Percentiles rank a stretch among this genome's conserved stretches.
Evolutionary conservation across 768 basidiomycete species (phyloP).

Genomic region (Boletus speciosus): DNA sequence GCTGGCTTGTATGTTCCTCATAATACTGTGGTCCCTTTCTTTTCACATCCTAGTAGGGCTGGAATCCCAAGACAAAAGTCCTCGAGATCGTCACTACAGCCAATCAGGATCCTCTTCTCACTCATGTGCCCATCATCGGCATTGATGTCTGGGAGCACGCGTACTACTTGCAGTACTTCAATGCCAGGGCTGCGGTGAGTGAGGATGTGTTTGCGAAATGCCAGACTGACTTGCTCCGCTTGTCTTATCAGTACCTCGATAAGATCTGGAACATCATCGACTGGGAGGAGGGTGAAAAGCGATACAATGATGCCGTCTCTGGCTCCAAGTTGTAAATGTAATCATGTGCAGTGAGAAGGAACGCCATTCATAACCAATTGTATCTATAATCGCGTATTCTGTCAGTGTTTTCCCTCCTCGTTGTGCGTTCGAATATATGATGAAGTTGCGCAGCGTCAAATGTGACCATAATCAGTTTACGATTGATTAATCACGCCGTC

Average conservation of each 20-base stretch:
- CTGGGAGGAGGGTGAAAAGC: slow-evolving; percentile 72
- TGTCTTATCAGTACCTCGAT: slow-evolving; percentile 54
- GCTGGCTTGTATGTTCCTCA: slow-evolving; percentile 75
- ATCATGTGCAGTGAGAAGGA: background rate
- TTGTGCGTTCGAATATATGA: background rate
- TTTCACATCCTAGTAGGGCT: slow-evolving; percentile 47
- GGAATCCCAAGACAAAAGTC: slow-evolving; percentile 60
- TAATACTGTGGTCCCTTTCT: background rate
- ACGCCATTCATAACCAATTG: background rate
- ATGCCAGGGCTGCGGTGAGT: slow-evolving; percentile 89
- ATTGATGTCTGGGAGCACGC: slow-evolving; percentile 97
- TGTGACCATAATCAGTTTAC: too few species aligned
- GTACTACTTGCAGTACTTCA: slow-evolving; percentile 96
- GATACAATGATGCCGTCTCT: slow-evolving; percentile 45
- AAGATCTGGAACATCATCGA: slow-evolving; percentile 74
- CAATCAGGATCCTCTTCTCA: slow-evolving; percentile 91
- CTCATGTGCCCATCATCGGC: slow-evolving; percentile 79
- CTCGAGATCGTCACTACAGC: slow-evolving; percentile 89
- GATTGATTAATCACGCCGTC: background rate
- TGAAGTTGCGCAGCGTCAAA: background rate
- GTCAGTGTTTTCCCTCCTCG: background rate
- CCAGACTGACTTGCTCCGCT: background rate
- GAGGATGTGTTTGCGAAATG: background rate
- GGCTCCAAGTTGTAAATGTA: slow-evolving; percentile 35
- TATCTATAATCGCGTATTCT: slow-evolving; percentile 7